Evolutionary conservation across 495 filamentous ascomycete species (phyloP), one percentile per base, ranked within the genome.

Genomic region (Neurospora africana): DNA sequence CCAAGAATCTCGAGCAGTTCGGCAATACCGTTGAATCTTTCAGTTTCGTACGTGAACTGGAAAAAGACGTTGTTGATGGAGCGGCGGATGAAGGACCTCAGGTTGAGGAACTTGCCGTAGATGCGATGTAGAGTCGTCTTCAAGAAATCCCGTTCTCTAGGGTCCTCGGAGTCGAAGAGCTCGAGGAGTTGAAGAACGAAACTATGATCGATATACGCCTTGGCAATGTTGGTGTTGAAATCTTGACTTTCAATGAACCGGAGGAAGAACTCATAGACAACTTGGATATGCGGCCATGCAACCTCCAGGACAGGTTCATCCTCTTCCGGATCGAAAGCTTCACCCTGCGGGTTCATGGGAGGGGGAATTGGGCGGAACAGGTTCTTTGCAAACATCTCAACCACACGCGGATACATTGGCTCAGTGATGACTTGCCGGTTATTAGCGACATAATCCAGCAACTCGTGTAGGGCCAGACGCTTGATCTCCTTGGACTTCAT

Each of bases 401-500:
- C 96, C 39, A 98, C 95, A 53, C 92, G 91, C 19, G 96, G 95
- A 74, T 99, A 99, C 95, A 99, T 99, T 47, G 95, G 91, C 79
- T 99, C 95, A 2, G 95, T 98, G 79, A 99, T 98, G 75, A 99
- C 95, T 75, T 96, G 94, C 44, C 95, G 89, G 78, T 99, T 99
- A 81, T 98, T 98, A 75, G 95, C 95, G 69, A 99, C 95, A 78
- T 99, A 99, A 79, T 99, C 95, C 68, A 99, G 86, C 37, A 99
- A 87, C 78, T 99, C 95, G 78, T 99, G 95, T 53, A 99, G 88
- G 67, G 95, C 96, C 78, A 99, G 83, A 76, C 95, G 89, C 86
- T 99, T 99, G 86, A 99, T 98, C 83, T 99, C 95, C 81, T 99
- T 99, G n/a, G 95, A 97, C 81, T 98, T 98, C 95, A 98, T 98